Percentiles rank a stretch among this genome's conserved stretches.
Conservation (phyloP, 2,329 filamentous ascomycete species). For the Fusarium falciforme region DNA sequence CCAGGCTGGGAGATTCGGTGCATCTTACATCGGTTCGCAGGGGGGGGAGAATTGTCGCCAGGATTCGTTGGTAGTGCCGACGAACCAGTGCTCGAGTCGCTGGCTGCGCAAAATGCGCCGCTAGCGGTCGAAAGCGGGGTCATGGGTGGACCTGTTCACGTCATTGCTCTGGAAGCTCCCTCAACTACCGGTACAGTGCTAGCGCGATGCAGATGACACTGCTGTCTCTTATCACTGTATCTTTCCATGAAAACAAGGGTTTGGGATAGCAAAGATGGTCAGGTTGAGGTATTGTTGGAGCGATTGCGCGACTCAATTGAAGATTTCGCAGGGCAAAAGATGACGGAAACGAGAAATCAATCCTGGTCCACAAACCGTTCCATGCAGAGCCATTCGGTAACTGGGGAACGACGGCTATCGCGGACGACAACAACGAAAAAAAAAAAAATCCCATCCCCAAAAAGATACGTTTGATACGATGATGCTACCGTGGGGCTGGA, state of each 20-base stretch:
- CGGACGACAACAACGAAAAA: neutral
- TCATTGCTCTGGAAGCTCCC: conserved; percentile 20
- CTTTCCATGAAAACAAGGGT: neutral
- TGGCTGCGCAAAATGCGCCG: neutral
- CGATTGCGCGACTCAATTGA: neutral
- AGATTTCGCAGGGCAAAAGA: neutral
- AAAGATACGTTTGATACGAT: neutral
- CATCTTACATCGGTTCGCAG: neutral
- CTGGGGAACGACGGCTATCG: neutral
- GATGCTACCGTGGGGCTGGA: neutral
- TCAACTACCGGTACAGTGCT: conserved; percentile 5
- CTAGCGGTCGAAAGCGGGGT: conserved; percentile 4
- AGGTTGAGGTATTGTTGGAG: neutral
- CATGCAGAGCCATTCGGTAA: neutral
- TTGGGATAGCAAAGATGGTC: neutral
- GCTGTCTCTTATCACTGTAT: neutral
- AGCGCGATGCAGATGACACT: neutral
- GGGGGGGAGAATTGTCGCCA: neutral
- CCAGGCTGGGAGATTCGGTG: neutral
- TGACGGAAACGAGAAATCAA: neutral
- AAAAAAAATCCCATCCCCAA: neutral
- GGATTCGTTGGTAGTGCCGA: conserved; percentile 18
- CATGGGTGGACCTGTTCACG: conserved; percentile 18
- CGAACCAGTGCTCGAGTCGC: conserved; percentile 12
- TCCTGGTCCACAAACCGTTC: neutral